A percentile compares a stretch with the other conserved stretches of the same genome.
phyloP scores from a whole-genome alignment of 768 basidiomycete species.

The Brasilioporus rufonigricans region DNA sequence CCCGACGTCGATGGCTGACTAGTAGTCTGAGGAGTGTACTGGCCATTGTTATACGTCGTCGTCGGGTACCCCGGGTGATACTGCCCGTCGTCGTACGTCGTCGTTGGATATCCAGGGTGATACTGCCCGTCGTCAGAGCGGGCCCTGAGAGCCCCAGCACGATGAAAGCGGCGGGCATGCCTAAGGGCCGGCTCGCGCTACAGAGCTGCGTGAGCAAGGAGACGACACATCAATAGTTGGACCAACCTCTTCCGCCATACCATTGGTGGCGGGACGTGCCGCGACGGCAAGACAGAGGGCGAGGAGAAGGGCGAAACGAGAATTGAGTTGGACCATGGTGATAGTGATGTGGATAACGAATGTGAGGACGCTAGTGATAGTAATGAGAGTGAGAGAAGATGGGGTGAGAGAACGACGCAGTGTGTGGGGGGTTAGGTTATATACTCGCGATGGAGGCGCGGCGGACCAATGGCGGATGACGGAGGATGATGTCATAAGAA shows the following conservation, averaged over 20 bases:
- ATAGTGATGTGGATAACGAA: constrained; percentile 29
- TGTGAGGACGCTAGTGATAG: constrained; percentile 18
- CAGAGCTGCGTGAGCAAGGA: constrained; percentile 2
- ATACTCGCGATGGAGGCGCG: constrained; percentile 11
- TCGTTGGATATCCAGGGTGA: constrained; percentile 21
- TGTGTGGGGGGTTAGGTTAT: constrained; percentile 23
- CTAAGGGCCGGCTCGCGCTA: constrained; percentile 7
- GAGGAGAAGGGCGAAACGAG: constrained; percentile 30
- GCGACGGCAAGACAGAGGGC: constrained; percentile 26
- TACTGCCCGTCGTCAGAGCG: constrained; percentile 22
- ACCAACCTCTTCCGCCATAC: constrained; percentile 11
- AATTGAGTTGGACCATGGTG: constrained; percentile 28
- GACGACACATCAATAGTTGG: not conserved
- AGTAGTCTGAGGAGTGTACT: not conserved
- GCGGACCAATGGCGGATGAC: constrained; percentile 16
- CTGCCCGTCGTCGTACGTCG: constrained; percentile 1
- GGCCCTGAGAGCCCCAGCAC: constrained; percentile 3
- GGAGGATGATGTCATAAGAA: constrained; percentile 15
- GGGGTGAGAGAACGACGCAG: constrained; percentile 1
- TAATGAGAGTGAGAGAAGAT: constrained; percentile 9
- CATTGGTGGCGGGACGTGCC: constrained; percentile 11
- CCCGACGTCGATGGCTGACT: not conserved
- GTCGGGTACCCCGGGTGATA: no score
- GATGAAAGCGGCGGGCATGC: constrained; percentile 17
- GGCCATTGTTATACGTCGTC: not conserved